Evolutionary conservation across 495 filamentous ascomycete species (phyloP).

Genomic region (Xylaria longipes): DNA sequence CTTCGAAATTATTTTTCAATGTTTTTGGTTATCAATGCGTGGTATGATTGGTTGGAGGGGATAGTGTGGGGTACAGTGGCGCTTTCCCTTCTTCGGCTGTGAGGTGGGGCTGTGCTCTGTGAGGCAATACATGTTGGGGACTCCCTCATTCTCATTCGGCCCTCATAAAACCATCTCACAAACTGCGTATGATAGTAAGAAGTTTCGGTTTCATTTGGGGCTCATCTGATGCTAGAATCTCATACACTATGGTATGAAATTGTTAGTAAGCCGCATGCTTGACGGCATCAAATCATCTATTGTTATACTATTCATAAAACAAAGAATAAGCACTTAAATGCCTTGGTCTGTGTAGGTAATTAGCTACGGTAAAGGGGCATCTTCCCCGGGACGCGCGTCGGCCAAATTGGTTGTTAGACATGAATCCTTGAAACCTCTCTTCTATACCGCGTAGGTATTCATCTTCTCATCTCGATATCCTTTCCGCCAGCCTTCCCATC

Average conservation of each 20-base stretch:
- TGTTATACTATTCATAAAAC: neutral
- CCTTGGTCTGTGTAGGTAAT: neutral
- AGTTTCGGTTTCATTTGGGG: neutral
- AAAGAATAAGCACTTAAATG: constrained; percentile 8
- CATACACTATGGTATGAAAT: neutral
- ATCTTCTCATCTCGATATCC: neutral
- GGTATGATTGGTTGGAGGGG: neutral
- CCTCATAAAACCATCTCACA: neutral
- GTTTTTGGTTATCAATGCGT: constrained; percentile 3
- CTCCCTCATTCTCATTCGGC: neutral
- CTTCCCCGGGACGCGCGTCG: neutral
- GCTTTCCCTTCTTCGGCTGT: neutral
- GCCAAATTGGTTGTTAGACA: too few species aligned
- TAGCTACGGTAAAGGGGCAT: neutral
- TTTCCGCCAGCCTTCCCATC: neutral
- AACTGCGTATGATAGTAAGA: neutral
- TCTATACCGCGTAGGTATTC: neutral
- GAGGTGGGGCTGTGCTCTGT: neutral
- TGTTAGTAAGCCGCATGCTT: neutral
- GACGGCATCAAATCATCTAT: neutral
- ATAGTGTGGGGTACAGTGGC: neutral
- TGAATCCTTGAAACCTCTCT: neutral
- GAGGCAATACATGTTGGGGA: neutral
- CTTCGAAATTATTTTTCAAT: constrained; percentile 25
- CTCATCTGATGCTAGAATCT: neutral